Evolutionary conservation across 1,139 yeast genomes (phyloP).

Genomic region (Nakaseomyces bracarensis): DNA sequence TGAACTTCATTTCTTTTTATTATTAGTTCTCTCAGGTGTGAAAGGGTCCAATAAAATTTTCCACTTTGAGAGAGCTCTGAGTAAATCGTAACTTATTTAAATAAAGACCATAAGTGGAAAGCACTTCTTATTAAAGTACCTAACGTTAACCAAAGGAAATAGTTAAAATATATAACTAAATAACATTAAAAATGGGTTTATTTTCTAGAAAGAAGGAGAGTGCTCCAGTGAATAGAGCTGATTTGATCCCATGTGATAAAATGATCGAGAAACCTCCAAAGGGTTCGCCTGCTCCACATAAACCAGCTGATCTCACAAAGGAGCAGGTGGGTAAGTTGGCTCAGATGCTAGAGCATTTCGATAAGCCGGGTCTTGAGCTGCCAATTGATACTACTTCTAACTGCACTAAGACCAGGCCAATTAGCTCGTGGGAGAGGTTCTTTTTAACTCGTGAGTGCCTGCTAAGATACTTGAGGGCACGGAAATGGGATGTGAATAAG

Average conservation of each 20-base stretch:
- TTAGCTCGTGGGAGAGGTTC: conserved; percentile 59
- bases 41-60: not conserved
- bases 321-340: conserved; percentile 52
- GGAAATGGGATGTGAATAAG: conserved; percentile 69
- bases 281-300: conserved; percentile 16
- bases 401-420: conserved; percentile 28
- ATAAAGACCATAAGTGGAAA: no score
- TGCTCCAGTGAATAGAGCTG: conserved; percentile 11
- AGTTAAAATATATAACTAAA: no score
- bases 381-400: conserved; percentile 28
- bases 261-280: conserved; percentile 23
- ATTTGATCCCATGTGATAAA: conserved; percentile 21
- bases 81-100: conserved; percentile 1
- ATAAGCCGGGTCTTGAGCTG: conserved; percentile 34
- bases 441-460: conserved; percentile 90
- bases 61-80: not conserved
- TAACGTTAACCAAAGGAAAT: no score
- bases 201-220: conserved; percentile 23
- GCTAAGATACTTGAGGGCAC: conserved; percentile 76
- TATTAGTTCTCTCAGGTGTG: no score
- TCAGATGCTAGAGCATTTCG: conserved; percentile 50
- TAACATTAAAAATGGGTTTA: conserved; percentile 29
- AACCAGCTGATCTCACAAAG: conserved; percentile 35
- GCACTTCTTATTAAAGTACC: no score
- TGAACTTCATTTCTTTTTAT: no score